phyloP scores from a whole-genome alignment of 352 stramenopile genomes.

The Thalassiosira oceanica region DNA sequence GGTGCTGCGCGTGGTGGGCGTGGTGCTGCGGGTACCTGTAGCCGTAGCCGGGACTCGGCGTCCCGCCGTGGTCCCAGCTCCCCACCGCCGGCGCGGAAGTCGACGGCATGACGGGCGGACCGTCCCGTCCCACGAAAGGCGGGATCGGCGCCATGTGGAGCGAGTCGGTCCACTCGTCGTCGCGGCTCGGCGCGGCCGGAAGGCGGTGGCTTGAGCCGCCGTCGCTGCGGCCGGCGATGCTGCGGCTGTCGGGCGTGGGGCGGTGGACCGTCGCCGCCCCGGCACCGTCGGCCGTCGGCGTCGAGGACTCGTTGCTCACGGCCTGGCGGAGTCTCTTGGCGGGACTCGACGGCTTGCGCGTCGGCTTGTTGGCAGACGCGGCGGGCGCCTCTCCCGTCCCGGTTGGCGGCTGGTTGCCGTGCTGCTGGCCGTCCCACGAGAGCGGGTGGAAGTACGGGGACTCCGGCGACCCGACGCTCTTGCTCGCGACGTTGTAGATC shows the following conservation, averaged over 20 bases:
- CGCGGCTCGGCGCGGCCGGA: no score
- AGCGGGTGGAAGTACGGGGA: conserved; percentile 20
- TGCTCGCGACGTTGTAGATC: conserved; percentile 43
- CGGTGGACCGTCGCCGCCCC: conserved; percentile 22
- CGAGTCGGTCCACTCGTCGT: conserved; percentile 16
- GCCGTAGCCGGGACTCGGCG: no score
- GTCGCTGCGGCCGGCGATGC: background rate
- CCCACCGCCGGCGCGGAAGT: background rate
- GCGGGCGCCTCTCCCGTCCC: no score
- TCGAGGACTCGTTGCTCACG: conserved; percentile 28
- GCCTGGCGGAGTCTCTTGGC: conserved; percentile 12
- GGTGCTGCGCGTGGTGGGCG: background rate
- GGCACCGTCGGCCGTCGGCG: conserved; percentile 7
- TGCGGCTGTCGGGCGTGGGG: background rate
- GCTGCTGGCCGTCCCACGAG: background rate
- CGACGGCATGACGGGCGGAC: conserved; percentile 1
- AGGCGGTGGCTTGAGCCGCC: no score
- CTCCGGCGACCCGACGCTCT: conserved; percentile 10
- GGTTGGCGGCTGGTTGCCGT: no score
- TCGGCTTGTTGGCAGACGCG: conserved; percentile 16
- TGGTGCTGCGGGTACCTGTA: no score
- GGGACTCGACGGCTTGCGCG: background rate
- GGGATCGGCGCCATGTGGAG: conserved; percentile 24
- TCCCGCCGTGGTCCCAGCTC: no score
- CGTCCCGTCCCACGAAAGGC: conserved; percentile 11